Conservation (phyloP, 1,284 basidiomycete species). For the Apiotrichum mycotoxinovorans region DNA sequence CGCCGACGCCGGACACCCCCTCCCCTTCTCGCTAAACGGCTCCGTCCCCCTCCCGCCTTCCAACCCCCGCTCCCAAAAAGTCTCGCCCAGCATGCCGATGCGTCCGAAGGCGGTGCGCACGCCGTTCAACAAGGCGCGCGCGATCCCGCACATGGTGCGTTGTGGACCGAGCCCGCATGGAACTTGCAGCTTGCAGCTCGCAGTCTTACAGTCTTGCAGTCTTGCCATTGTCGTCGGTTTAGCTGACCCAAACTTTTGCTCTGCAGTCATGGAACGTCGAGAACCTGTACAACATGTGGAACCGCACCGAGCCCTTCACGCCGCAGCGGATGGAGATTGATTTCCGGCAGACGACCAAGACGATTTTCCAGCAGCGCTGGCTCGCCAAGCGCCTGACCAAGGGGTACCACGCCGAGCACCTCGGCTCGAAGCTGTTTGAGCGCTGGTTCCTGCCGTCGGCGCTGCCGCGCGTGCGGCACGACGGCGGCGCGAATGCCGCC, state of each 20-base stretch:
- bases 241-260: too few species aligned
- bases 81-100: constrained; percentile 17
- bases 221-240: too few species aligned
- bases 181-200: too few species aligned
- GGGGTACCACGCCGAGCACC: constrained; percentile 94
- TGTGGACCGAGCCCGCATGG: background rate
- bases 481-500: constrained; percentile 42
- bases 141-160: constrained; percentile 49
- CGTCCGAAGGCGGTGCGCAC: constrained; percentile 9
- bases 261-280: constrained; percentile 76
- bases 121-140: constrained; percentile 38
- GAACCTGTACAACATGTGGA: constrained; percentile 77
- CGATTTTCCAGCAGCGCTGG: constrained; percentile 92
- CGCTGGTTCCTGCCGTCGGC: constrained; percentile 87
- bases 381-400: constrained; percentile 81
- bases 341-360: constrained; percentile 62
- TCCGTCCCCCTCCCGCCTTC: background rate
- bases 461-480: constrained; percentile 70
- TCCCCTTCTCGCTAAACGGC: background rate
- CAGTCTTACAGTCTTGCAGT: too few species aligned
- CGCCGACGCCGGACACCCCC: too few species aligned
- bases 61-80: constrained; percentile 1
- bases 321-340: constrained; percentile 53
- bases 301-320: constrained; percentile 56
- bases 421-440: constrained; percentile 89